Evolutionary conservation across 768 basidiomycete species (phyloP).

Genomic region (Pleurotus eryngii): DNA sequence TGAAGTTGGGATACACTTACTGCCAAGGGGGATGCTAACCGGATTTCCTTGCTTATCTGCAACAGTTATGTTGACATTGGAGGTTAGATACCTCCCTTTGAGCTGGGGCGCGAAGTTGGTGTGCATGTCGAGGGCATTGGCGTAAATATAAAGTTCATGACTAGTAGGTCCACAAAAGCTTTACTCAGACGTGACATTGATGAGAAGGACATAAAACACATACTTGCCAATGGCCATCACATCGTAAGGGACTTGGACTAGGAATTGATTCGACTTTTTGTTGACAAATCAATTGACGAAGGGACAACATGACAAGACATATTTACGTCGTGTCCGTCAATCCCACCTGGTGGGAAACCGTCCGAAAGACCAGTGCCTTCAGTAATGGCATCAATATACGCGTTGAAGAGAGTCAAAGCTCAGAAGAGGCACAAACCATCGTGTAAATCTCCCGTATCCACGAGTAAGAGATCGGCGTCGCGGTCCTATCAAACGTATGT

Average conservation of each 20-base stretch:
- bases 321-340: constrained; percentile 69
- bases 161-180: constrained; percentile 25
- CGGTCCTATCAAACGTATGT: constrained; percentile 37
- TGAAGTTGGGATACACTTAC: constrained; percentile 14
- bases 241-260: constrained; percentile 75
- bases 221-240: constrained; percentile 83
- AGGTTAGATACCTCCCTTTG: constrained; percentile 74
- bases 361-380: constrained; percentile 75
- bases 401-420: background rate
- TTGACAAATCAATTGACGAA: background rate
- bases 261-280: constrained; percentile 67
- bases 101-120: constrained; percentile 64
- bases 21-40: constrained; percentile 35
- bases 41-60: constrained; percentile 35
- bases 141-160: constrained; percentile 81
- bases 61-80: constrained; percentile 83
- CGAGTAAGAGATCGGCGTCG: constrained; percentile 78
- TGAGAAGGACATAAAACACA: constrained; percentile 18
- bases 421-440: constrained; percentile 42
- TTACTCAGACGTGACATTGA: too few species aligned
- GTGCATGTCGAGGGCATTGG: constrained; percentile 67
- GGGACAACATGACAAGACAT: constrained; percentile 1
- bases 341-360: constrained; percentile 64
- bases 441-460: constrained; percentile 80
- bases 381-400: background rate